These are phyloP conservation scores for Alternaria triticina DNA, from an alignment of 2,329 filamentous ascomycete species.

Conservation along the genomic window DNA sequence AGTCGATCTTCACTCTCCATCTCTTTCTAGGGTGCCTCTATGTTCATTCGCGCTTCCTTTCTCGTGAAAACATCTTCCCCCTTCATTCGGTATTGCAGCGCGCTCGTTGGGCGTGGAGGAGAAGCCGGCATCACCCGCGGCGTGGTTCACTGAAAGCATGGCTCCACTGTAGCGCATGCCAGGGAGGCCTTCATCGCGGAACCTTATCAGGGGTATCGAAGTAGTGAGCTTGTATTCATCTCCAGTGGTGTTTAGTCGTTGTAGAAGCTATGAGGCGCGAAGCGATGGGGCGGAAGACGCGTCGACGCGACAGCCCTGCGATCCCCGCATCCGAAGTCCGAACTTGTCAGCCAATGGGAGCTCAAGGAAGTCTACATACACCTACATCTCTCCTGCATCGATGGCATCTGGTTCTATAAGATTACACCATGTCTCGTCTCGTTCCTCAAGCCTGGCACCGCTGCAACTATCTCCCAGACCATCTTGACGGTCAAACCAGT, in stretches of 20 bases:
- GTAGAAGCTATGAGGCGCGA: background rate
- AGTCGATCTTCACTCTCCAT: background rate
- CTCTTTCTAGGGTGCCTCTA: background rate
- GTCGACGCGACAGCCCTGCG: background rate
- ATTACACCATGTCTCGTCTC: background rate
- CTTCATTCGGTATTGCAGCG: background rate
- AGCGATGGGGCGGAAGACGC: background rate
- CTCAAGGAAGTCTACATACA: constrained; percentile 5
- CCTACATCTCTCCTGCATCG: background rate
- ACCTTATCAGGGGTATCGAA: too few species aligned
- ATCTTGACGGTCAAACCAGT: background rate
- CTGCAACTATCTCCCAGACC: background rate
- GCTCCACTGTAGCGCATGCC: background rate
- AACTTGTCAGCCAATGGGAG: constrained; percentile 13
- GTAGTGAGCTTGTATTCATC: too few species aligned
- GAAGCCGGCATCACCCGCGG: background rate
- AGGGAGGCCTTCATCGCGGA: too few species aligned
- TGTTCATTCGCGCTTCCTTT: background rate
- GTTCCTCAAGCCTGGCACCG: background rate
- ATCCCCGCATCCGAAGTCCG: constrained; percentile 29
- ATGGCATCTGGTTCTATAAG: background rate
- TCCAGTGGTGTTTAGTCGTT: background rate
- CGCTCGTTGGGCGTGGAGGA: background rate
- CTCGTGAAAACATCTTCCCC: background rate
- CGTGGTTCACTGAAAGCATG: background rate